A percentile compares a stretch with the other conserved stretches of the same genome.
These are phyloP conservation scores for Ampelocalamus luodianensis DNA, from an alignment of 176 grass and related monocot species.

Conservation along the genomic window DNA sequence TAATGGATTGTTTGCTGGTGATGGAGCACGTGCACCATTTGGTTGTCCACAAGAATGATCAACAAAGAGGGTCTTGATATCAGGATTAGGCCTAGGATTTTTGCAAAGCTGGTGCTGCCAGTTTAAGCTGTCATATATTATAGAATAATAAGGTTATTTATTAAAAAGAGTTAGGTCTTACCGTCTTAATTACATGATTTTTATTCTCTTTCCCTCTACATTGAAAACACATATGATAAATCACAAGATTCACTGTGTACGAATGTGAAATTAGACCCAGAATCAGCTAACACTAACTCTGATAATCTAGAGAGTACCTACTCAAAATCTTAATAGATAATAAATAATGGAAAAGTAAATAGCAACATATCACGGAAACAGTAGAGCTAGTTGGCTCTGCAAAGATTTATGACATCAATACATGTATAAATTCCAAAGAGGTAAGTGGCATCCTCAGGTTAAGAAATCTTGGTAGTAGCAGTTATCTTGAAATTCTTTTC, in stretches of 20 bases:
- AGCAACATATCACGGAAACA: background rate
- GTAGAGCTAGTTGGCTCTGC: conserved; percentile 20
- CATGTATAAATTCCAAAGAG: background rate
- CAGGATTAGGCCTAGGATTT: conserved; percentile 98
- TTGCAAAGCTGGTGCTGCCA: conserved; percentile 99
- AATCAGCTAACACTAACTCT: conserved; percentile 11
- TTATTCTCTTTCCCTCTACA: background rate
- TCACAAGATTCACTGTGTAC: background rate
- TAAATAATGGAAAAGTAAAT: conserved; percentile 2
- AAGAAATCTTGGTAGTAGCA: background rate
- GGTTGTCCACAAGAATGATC: conserved; percentile 96
- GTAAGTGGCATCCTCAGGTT: background rate
- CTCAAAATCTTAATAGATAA: background rate
- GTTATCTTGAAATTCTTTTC: background rate
- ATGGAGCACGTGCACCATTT: conserved; percentile 96
- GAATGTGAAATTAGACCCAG: conserved; percentile 21
- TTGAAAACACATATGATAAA: conserved; percentile 17
- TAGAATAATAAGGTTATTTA: conserved; percentile 26
- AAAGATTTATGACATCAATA: conserved; percentile 17
- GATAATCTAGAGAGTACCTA: background rate
- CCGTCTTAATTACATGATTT: conserved; percentile 1
- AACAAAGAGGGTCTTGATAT: conserved; percentile 99
- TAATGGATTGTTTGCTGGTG: conserved; percentile 83
- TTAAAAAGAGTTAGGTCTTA: background rate
- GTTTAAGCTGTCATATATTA: conserved; percentile 81